Evolutionary conservation across 164 flowering plant species (phyloP).

Genomic region (Pachysandra terminalis): DNA sequence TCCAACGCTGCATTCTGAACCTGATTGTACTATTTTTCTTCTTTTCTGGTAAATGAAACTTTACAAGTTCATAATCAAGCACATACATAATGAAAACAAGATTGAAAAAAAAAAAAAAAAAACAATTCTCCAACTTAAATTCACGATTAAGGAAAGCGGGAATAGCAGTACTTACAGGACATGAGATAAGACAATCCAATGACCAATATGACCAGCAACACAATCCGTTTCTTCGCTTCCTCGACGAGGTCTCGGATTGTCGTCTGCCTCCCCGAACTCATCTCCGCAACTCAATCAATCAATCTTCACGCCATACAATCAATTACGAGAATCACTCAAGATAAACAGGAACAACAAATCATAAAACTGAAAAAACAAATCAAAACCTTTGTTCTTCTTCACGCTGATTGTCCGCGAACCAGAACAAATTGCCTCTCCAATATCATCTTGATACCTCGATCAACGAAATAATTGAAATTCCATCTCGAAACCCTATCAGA

Average conservation of each 20-base stretch:
- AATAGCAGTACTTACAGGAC: slow-evolving; percentile 64
- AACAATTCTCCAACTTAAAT: not conserved
- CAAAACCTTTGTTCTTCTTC: not conserved
- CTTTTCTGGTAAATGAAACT: no score
- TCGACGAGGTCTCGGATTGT: slow-evolving; percentile 73
- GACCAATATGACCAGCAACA: slow-evolving; percentile 64
- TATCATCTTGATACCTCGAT: slow-evolving; percentile 2
- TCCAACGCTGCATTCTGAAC: no score
- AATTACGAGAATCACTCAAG: slow-evolving; percentile 4
- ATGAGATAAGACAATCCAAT: slow-evolving; percentile 92
- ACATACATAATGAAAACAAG: no score
- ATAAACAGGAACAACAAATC: not conserved
- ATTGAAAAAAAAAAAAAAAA: not conserved
- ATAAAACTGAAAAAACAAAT: not conserved
- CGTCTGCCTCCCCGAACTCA: slow-evolving; percentile 57
- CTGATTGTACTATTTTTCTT: no score
- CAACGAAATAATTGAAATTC: not conserved
- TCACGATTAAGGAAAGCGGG: not conserved
- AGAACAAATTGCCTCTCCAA: not conserved
- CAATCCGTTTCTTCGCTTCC: slow-evolving; percentile 91
- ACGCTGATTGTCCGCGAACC: not conserved
- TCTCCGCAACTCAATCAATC: slow-evolving; percentile 23
- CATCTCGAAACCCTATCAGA: not conserved
- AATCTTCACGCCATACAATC: slow-evolving; percentile 7
- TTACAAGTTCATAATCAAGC: no score